These are phyloP conservation scores for Penstemon eatonii DNA, from an alignment of 257 asterid species.

Conservation along the genomic window DNA sequence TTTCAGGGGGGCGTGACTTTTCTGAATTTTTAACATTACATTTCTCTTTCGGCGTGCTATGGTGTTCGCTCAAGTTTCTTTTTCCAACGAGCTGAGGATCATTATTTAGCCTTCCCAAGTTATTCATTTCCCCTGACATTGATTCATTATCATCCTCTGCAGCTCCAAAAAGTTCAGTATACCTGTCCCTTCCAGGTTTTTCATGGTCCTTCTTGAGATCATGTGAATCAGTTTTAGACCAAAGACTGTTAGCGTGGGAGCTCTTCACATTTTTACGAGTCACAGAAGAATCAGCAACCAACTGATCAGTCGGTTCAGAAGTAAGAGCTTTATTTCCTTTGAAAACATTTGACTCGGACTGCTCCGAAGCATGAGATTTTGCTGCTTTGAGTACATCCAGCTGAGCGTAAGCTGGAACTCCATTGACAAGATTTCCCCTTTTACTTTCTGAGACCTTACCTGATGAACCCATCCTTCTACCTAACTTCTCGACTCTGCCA, in stretches of 20 bases:
- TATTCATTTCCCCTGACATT: slow-evolving; percentile 54
- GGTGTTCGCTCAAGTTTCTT: slow-evolving; percentile 38
- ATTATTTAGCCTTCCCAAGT: slow-evolving; percentile 40
- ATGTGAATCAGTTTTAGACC: slow-evolving; percentile 48
- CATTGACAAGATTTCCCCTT: slow-evolving; percentile 40
- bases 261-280: slow-evolving; percentile 50
- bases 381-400: slow-evolving; percentile 42
- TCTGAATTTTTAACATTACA: slow-evolving; percentile 38
- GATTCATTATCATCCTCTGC: slow-evolving; percentile 61
- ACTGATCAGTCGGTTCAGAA: slow-evolving; percentile 40
- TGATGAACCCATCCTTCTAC: slow-evolving; percentile 41
- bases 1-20: slow-evolving; percentile 39
- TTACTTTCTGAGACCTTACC: slow-evolving; percentile 42
- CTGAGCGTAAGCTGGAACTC: slow-evolving; percentile 37
- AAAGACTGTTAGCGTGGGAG: slow-evolving; percentile 32
- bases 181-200: slow-evolving; percentile 51
- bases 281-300: slow-evolving; percentile 43
- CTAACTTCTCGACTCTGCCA: slow-evolving; percentile 47
- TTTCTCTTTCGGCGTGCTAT: slow-evolving; percentile 46
- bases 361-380: slow-evolving; percentile 40
- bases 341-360: slow-evolving; percentile 37
- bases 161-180: slow-evolving; percentile 79
- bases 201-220: slow-evolving; percentile 52
- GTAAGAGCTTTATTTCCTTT: slow-evolving; percentile 43
- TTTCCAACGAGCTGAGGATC: slow-evolving; percentile 46